These are phyloP conservation scores for Acer campestre DNA, from an alignment of 345 rosid genomes.

Conservation along the genomic window DNA sequence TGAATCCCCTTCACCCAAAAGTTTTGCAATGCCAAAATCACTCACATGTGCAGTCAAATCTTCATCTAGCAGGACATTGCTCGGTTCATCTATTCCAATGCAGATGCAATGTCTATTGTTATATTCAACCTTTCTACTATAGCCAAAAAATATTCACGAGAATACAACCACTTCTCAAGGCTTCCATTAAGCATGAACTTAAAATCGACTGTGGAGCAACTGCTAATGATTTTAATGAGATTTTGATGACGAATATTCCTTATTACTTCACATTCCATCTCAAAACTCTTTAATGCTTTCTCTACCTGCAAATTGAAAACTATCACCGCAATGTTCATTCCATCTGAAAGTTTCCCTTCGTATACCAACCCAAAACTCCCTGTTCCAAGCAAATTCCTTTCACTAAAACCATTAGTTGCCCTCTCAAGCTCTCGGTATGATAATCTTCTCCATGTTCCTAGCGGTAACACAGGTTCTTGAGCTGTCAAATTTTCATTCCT, in stretches of 20 bases:
- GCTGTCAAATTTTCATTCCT: neutral
- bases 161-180: conserved; percentile 8
- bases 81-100: neutral
- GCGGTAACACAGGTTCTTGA: neutral
- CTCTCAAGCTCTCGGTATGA: conserved; percentile 11
- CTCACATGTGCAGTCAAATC: neutral
- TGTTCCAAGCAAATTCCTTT: neutral
- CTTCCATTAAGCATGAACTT: conserved; percentile 11
- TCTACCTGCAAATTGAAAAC: neutral
- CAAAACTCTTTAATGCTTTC: neutral
- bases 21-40: neutral
- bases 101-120: neutral
- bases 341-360: neutral
- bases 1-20: neutral
- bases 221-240: conserved; percentile 1
- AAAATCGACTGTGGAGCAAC: neutral
- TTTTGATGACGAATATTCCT: neutral
- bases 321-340: neutral
- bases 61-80: neutral
- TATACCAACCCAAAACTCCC: neutral
- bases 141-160: neutral
- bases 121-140: neutral
- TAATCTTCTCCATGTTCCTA: conserved; percentile 14
- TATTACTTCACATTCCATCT: neutral
- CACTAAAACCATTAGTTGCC: conserved; percentile 7